These are phyloP conservation scores for Russula sp. DNA, from an alignment of 768 basidiomycete species.

Conservation along the genomic window DNA sequence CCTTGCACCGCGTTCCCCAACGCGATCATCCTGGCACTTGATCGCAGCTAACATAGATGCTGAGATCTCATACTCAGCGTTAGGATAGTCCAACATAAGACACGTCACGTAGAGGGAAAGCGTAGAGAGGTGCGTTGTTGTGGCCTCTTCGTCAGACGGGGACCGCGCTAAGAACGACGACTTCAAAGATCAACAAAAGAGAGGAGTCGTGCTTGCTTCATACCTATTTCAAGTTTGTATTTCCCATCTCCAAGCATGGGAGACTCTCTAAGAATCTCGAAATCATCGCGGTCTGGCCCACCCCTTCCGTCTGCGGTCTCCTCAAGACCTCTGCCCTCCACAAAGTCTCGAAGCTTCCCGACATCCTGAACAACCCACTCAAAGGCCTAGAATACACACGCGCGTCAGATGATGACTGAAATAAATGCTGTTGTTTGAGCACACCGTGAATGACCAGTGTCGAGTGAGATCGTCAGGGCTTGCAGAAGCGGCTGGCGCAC, in stretches of 20 bases:
- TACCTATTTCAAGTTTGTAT: conserved; percentile 65
- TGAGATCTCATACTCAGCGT: conserved; percentile 50
- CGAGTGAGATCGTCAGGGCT: conserved; percentile 42
- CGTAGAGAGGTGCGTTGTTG: conserved; percentile 30
- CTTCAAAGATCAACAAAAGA: background rate
- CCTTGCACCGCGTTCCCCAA: conserved; percentile 55
- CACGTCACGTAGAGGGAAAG: conserved; percentile 64
- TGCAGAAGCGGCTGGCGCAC: conserved; percentile 17
- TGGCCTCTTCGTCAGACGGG: background rate
- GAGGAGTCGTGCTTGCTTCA: conserved; percentile 11
- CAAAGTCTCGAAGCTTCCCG: conserved; percentile 46
- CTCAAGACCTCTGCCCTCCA: conserved; percentile 34
- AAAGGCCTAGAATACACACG: conserved; percentile 42
- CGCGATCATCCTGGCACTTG: conserved; percentile 52
- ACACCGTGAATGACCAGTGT: conserved; percentile 60
- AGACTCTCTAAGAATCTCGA: conserved; percentile 57
- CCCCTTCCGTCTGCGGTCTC: conserved; percentile 27
- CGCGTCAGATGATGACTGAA: background rate
- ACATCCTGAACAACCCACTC: conserved; percentile 64
- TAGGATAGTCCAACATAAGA: conserved; percentile 52
- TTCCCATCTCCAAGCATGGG: conserved; percentile 63
- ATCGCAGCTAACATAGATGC: conserved; percentile 69
- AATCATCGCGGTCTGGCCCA: conserved; percentile 36
- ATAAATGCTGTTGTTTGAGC: conserved; percentile 15
- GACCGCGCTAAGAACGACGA: conserved; percentile 4